Conservation (phyloP, 2,329 filamentous ascomycete species). For the Xylariaceae sp. region DNA sequence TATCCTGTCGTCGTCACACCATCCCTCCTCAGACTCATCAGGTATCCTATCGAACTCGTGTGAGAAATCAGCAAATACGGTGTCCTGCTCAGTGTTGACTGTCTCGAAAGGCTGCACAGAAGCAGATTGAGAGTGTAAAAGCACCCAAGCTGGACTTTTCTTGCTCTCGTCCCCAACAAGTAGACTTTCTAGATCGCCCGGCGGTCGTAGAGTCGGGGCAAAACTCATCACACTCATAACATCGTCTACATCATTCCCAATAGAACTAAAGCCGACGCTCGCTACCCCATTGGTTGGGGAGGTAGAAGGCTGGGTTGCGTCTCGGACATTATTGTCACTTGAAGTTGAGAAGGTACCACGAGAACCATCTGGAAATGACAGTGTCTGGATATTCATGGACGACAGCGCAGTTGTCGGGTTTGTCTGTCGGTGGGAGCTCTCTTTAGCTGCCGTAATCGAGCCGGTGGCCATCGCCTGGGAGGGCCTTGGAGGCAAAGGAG, state of each 20-base stretch:
- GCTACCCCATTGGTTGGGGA: constrained; percentile 21
- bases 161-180: constrained; percentile 71
- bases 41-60: constrained; percentile 79
- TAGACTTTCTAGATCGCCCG: constrained; percentile 79
- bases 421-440: constrained; percentile 51
- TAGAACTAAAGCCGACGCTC: constrained; percentile 30
- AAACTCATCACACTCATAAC: constrained; percentile 68
- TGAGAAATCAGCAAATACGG: constrained; percentile 68
- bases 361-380: constrained; percentile 71
- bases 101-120: constrained; percentile 64
- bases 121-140: constrained; percentile 65
- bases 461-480: constrained; percentile 36
- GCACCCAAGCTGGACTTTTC: constrained; percentile 69
- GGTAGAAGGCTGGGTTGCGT: constrained; percentile 38
- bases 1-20: constrained; percentile 62
- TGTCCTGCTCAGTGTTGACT: constrained; percentile 43
- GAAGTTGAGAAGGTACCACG: constrained; percentile 61
- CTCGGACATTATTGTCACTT: constrained; percentile 40
- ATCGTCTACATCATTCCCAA: constrained; percentile 59
- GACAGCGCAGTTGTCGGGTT: constrained; percentile 85
- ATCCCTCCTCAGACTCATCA: constrained; percentile 48
- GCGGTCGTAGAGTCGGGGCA: constrained; percentile 63
- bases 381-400: constrained; percentile 76
- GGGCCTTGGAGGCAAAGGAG: constrained; percentile 59
- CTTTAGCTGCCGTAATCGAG: constrained; percentile 25